Conservation (phyloP, 495 filamentous ascomycete species). For the Thermochaetoides thermophila region DNA sequence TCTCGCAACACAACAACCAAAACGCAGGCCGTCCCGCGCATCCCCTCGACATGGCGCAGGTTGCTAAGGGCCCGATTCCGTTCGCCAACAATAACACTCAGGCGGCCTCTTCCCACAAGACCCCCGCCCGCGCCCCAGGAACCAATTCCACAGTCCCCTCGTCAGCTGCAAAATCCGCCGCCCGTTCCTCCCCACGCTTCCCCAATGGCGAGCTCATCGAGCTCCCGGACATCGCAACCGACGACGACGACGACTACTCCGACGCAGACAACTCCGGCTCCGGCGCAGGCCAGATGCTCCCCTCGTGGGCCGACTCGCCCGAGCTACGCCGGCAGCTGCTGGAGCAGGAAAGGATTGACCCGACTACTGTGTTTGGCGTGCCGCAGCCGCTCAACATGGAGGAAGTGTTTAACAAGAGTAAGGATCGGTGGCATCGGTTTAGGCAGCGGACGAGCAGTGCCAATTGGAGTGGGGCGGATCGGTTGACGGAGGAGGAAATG, state of each 20-base stretch:
- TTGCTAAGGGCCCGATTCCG: constrained; percentile 74
- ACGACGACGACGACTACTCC: constrained; percentile 65
- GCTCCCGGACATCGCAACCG: constrained; percentile 77
- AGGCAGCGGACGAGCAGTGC: constrained; percentile 79
- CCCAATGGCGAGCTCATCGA: constrained; percentile 68
- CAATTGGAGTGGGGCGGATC: constrained; percentile 80
- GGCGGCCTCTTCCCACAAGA: constrained; percentile 42
- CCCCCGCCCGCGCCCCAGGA: constrained; percentile 36
- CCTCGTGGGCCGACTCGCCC: constrained; percentile 75
- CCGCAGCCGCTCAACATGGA: constrained; percentile 80
- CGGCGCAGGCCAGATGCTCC: constrained; percentile 36
- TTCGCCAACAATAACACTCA: constrained; percentile 59
- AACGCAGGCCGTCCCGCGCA: constrained; percentile 39
- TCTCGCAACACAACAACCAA: constrained; percentile 38
- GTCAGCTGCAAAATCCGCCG: constrained; percentile 33
- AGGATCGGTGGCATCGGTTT: constrained; percentile 70
- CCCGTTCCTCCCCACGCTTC: constrained; percentile 62
- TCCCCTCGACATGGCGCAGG: constrained; percentile 64
- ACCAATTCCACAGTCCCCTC: constrained; percentile 21
- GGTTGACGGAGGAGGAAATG: constrained; percentile 79
- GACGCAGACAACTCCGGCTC: constrained; percentile 42
- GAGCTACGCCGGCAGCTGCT: constrained; percentile 53
- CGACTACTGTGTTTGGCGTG: constrained; percentile 78
- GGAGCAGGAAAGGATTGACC: constrained; percentile 69
- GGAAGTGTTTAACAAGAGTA: constrained; percentile 77